These are phyloP conservation scores for Rutstroemia sp. DNA, from an alignment of 2,329 filamentous ascomycete genomes.

Conservation along the genomic window DNA sequence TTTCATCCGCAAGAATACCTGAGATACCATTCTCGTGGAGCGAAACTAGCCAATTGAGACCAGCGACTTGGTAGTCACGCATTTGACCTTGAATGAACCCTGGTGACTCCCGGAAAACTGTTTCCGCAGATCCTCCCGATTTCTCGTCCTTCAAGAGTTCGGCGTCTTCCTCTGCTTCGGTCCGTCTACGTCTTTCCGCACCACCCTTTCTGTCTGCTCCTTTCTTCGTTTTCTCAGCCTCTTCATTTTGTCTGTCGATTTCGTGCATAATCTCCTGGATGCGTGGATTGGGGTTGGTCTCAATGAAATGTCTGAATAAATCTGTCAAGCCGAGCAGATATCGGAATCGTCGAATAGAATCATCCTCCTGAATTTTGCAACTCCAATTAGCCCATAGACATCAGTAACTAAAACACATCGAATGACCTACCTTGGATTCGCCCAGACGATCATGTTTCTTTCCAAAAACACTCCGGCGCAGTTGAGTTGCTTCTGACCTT, in stretches of 20 bases:
- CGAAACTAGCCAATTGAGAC: slow-evolving; percentile 95
- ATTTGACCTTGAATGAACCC: slow-evolving; percentile 78
- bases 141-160: slow-evolving; percentile 84
- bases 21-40: slow-evolving; percentile 98
- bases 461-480: slow-evolving; percentile 86
- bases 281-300: slow-evolving; percentile 90
- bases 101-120: slow-evolving; percentile 89
- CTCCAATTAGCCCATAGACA: not conserved
- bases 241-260: slow-evolving; percentile 87
- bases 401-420: not conserved
- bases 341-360: slow-evolving; percentile 87
- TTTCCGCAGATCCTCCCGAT: slow-evolving; percentile 75
- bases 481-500: slow-evolving; percentile 78
- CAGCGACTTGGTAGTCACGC: slow-evolving; percentile 94
- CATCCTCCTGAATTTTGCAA: slow-evolving; percentile 64
- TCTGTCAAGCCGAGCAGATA: slow-evolving; percentile 94
- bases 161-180: slow-evolving; percentile 95
- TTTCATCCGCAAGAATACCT: slow-evolving; percentile 94
- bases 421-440: slow-evolving; percentile 69
- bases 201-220: slow-evolving; percentile 75
- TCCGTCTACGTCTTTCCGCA: slow-evolving; percentile 76
- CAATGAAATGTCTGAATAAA: slow-evolving; percentile 97
- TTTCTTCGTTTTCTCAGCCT: slow-evolving; percentile 64
- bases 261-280: slow-evolving; percentile 91
- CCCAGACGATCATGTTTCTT: slow-evolving; percentile 91